Conservation (phyloP, 2,329 filamentous ascomycete species). For the Alternaria brassicicola region DNA sequence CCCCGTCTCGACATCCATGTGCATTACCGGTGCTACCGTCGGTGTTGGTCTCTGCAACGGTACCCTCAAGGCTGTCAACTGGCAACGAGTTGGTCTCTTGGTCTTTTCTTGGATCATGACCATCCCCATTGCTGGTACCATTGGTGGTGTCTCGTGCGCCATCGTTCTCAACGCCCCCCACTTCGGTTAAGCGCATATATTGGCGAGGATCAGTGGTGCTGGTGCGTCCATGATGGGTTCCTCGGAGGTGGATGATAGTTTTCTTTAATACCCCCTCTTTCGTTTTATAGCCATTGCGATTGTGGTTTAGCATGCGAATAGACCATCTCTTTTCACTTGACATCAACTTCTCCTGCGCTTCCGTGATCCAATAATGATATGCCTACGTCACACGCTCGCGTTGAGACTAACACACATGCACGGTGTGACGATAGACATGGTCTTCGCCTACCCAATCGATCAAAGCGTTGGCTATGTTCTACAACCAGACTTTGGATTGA, state of each 20-base stretch:
- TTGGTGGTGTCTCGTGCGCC: constrained; percentile 56
- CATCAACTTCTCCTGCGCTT: neutral
- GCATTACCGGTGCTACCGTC: constrained; percentile 79
- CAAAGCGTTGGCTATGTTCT: too few relatives aligned
- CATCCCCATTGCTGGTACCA: constrained; percentile 65
- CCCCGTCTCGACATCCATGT: constrained; percentile 72
- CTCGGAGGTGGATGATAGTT: neutral
- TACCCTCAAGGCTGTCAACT: constrained; percentile 74
- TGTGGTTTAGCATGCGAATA: neutral
- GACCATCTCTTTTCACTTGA: neutral
- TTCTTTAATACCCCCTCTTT: neutral
- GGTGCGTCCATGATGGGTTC: rapidly evolving
- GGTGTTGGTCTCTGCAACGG: constrained; percentile 81
- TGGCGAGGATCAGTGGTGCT: neutral
- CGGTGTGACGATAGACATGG: too few relatives aligned
- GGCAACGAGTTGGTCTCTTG: constrained; percentile 69
- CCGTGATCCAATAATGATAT: neutral
- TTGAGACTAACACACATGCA: too few relatives aligned
- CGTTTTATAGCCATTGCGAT: neutral
- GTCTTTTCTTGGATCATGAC: constrained; percentile 70
- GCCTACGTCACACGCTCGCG: too few relatives aligned
- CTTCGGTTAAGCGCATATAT: constrained; percentile 31
- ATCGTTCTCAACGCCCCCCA: constrained; percentile 65
- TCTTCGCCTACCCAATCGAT: too few relatives aligned
- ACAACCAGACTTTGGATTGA: too few relatives aligned